Evolutionary conservation across 2,329 filamentous ascomycete genomes (phyloP), one percentile per base, ranked within the genome.

Genomic region (Penicillium hordei): DNA sequence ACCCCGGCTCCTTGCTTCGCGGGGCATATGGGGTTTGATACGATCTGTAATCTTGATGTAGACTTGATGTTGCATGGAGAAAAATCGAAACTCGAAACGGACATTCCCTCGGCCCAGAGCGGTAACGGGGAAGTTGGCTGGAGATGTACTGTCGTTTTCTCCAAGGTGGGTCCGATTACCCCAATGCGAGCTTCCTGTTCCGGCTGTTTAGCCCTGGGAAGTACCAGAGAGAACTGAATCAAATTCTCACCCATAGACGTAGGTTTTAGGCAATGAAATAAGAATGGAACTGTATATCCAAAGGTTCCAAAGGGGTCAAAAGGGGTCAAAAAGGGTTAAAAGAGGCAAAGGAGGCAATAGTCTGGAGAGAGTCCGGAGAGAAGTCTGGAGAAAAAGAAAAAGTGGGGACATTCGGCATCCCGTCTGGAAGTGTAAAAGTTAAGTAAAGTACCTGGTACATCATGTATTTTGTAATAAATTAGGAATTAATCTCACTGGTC

Each of bases 1-100:
- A 33, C 59, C 62, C 57, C 50, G 55, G 53, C 61, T 61, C 65
- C 70, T 72, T 72, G 53, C 69, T 55, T 70, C 59, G 62, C 53
- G 60, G 59, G 63, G 64, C 60, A 55, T 60, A 65, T 59, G 60
- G 25, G 25, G 25, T 27, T 38, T 53, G 50, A 52, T 44, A 23
- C n/a, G 31, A 53, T 36, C 31, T 19, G 15, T 15, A 23, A n/a
- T 29, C 5, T n/a, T 19, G 33, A 8, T 25, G 29, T 58, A 48
- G 48, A 55, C 44, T 57, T 42, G 34, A 64, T 19, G 61, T 60
- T 57, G 57, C 64, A 65, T 63, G 52, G 51, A 44, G 15, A 48
- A 6, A 27, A 3, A 27, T 38, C 25, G n/a, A 33, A 46, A 31
- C 53, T 64, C 65, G 64, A 72, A 65, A 55, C 70, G 69, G 70